Evolutionary conservation across 2,329 filamentous ascomycete species (phyloP).

Genomic region (Aaosphaeria pasadenensis): DNA sequence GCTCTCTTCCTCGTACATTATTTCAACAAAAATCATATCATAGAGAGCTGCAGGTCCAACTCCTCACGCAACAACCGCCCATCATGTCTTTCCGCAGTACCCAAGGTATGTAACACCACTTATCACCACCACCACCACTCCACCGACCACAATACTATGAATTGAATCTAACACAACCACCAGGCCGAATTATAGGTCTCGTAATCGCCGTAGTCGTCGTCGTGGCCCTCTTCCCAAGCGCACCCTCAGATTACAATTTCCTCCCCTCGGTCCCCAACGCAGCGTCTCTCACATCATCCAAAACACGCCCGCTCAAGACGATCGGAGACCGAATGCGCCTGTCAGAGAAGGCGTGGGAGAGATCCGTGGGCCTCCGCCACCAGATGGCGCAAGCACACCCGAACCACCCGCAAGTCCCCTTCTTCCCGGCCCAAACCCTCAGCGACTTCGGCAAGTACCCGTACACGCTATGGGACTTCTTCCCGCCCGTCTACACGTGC

Average conservation of each 20-base stretch:
- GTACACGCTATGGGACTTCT: slow-evolving; percentile 33
- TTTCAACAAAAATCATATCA: no score
- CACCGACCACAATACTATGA: no score
- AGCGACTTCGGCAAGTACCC: slow-evolving; percentile 27
- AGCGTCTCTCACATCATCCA: not conserved
- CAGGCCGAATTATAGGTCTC: not conserved
- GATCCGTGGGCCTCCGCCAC: slow-evolving; percentile 24
- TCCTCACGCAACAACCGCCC: no score
- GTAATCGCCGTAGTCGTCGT: not conserved
- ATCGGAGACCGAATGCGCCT: slow-evolving; percentile 26
- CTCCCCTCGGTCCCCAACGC: not conserved
- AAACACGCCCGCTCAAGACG: not conserved
- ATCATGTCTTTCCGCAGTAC: no score
- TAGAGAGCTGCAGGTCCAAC: no score
- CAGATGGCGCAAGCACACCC: slow-evolving; percentile 24
- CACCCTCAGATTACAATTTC: not conserved
- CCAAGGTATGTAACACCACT: no score
- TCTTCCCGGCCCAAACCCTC: slow-evolving; percentile 20
- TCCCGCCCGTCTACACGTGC: slow-evolving; percentile 30
- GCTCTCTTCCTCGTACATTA: no score
- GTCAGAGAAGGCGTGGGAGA: slow-evolving; percentile 28
- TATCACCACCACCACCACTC: no score
- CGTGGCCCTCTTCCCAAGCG: not conserved
- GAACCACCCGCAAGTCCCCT: slow-evolving; percentile 25
- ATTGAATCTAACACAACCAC: no score